Base-by-base conservation (phyloP, 1,284 basidiomycete species). In the Agaricales sp. region DNA sequence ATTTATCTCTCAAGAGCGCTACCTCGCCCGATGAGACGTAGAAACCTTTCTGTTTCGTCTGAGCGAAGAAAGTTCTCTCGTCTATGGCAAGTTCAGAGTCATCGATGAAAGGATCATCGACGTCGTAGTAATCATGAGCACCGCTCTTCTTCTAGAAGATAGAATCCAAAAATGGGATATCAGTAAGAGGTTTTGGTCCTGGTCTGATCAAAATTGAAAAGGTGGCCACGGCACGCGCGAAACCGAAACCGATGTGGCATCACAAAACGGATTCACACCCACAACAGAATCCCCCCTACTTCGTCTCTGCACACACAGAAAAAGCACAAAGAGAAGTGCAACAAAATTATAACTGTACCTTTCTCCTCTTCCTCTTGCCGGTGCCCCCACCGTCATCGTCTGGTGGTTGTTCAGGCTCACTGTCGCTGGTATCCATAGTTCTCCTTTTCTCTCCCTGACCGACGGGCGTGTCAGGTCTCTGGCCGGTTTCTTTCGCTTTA, bases 51-150 rank as follows among this genome's bases (percentile, higher is more conserved):
- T 94, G 88, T 65, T 89, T 92, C 1, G 93, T 94, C 65, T 92
- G 85, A n/a, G 87, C 90, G 59, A 92, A 89, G 66, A 82, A 90
- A 1, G 87, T 92, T 1, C 92, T 84, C 60, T 94, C 85, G 67
- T 97, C 93, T 39, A 94, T 71, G 18, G 80, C 82, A 49, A 96
- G 75, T 62, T 99, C 94, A 0, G 92, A 92, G 67, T 99, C 95
- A 71, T 99, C 95, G 60, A 99, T 97, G 68, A 98, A 98, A 0
- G 91, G 88, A 67, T 99, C 95, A 1, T 77, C 73, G 16, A 85
- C 73, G 67, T 99, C 94, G 70, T 99, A 99, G 60, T 87, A 85
- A 55, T 87, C 84, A 19, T 76, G 64, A 0, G 70, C 68, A 2
- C 70, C 67, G 50, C 74, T 77, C 65, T 83, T 82, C 63, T 78